A percentile compares a stretch with the other conserved stretches of the same genome.
Conservation (phyloP, 1,139 yeast species). For the Taphrina sp. region DNA sequence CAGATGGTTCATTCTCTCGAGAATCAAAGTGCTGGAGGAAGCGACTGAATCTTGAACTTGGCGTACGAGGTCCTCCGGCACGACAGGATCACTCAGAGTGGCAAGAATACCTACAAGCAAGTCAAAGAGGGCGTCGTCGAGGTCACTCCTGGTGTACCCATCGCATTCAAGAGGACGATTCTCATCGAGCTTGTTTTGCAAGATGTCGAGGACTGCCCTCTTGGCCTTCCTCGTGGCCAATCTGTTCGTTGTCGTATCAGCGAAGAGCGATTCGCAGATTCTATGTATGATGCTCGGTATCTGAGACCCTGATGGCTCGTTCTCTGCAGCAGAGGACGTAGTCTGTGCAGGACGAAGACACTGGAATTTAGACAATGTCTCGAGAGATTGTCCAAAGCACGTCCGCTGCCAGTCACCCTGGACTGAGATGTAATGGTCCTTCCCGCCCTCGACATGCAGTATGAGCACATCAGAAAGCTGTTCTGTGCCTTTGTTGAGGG, state of each 20-base stretch:
- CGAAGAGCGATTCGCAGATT: conserved; percentile 27
- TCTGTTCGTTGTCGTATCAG: not conserved
- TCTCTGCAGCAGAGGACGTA: not conserved
- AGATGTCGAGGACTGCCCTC: not conserved
- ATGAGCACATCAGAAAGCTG: conserved; percentile 28
- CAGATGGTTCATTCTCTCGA: conserved; percentile 20
- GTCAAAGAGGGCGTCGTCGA: conserved; percentile 3
- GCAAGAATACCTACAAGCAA: conserved; percentile 13
- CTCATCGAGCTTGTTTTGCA: conserved; percentile 24
- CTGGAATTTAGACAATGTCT: conserved; percentile 12
- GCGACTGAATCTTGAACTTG: conserved; percentile 15
- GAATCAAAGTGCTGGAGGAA: conserved; percentile 10
- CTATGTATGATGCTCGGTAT: conserved; percentile 28
- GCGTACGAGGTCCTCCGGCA: conserved; percentile 4
- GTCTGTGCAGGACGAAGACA: not conserved
- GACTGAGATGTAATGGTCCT: conserved; percentile 26
- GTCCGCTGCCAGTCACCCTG: conserved; percentile 27
- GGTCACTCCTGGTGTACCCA: not conserved
- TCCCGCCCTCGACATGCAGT: conserved; percentile 31
- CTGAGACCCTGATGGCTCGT: no score
- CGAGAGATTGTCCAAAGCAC: conserved; percentile 29
- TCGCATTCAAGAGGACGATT: not conserved
- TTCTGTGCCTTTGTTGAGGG: conserved; percentile 21
- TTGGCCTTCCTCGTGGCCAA: conserved; percentile 3
- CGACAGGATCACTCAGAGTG: conserved; percentile 19